A percentile compares a stretch with the other conserved stretches of the same genome.
Evolutionary conservation across 257 asterid genomes (phyloP).

Genomic region (Lycium ferocissimum): DNA sequence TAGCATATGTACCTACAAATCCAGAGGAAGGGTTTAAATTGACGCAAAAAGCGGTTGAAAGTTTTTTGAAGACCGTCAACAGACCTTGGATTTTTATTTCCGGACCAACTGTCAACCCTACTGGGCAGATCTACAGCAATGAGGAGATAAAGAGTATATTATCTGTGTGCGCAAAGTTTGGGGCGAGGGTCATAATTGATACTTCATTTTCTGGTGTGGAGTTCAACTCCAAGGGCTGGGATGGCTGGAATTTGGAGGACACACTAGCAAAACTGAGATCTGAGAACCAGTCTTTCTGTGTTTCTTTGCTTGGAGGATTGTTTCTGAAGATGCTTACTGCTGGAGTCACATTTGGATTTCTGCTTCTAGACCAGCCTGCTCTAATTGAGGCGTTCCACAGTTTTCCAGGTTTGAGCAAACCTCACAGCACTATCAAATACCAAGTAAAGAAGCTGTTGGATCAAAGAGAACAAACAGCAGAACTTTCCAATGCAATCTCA

Average conservation of each 20-base stretch:
- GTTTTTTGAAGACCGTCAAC: constrained; percentile 51
- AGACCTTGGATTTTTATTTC: constrained; percentile 93
- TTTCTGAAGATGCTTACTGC: constrained; percentile 87
- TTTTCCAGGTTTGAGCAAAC: constrained; percentile 83
- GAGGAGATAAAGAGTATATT: constrained; percentile 73
- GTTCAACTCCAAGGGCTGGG: constrained; percentile 55
- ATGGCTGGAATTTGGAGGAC: constrained; percentile 77
- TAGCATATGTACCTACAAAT: constrained; percentile 58
- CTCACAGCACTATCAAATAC: constrained; percentile 84
- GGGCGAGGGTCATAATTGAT: constrained; percentile 80
- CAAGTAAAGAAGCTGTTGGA: constrained; percentile 83
- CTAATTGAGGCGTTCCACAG: constrained; percentile 75
- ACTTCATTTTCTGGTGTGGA: constrained; percentile 93
- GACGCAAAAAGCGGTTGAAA: constrained; percentile 62
- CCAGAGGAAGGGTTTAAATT: constrained; percentile 71
- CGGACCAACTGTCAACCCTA: constrained; percentile 88
- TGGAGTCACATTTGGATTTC: constrained; percentile 83
- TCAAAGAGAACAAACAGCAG: constrained; percentile 60
- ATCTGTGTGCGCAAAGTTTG: constrained; percentile 69
- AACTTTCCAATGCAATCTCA: constrained; percentile 55
- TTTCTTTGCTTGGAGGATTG: constrained; percentile 81
- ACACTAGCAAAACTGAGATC: constrained; percentile 62
- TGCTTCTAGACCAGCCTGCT: constrained; percentile 67
- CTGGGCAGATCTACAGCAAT: constrained; percentile 80
- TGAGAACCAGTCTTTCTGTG: constrained; percentile 57